Percentiles rank a stretch among this genome's conserved stretches.
Evolutionary conservation across 2,329 filamentous ascomycete genomes (phyloP).

Genomic region (Botrytis paeoniae): DNA sequence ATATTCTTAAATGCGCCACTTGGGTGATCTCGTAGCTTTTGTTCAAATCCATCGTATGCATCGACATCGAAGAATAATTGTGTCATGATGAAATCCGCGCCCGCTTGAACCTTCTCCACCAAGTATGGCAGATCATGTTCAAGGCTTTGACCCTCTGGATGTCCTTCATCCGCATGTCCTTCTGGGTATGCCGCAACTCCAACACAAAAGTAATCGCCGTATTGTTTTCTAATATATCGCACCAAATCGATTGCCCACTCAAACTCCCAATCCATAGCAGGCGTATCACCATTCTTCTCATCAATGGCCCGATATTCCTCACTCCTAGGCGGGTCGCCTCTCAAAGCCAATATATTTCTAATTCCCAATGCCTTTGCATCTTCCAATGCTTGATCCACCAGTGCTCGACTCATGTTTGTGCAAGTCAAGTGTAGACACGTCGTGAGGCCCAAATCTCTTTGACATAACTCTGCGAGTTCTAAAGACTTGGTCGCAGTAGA

Average conservation of each 20-base stretch:
- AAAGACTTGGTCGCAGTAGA: constrained; percentile 88
- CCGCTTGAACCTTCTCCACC: constrained; percentile 85
- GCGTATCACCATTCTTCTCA: constrained; percentile 54
- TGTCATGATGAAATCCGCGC: constrained; percentile 97
- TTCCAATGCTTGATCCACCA: constrained; percentile 86
- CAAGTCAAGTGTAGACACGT: constrained; percentile 96
- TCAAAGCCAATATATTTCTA: constrained; percentile 85
- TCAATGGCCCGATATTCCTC: constrained; percentile 77
- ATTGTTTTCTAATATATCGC: constrained; percentile 76
- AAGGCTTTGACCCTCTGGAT: constrained; percentile 65
- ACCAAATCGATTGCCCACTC: constrained; percentile 87
- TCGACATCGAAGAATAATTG: constrained; percentile 92
- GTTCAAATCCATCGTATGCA: constrained; percentile 79
- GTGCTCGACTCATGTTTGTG: constrained; percentile 87
- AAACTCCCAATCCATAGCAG: constrained; percentile 60
- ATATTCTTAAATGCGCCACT: constrained; percentile 83
- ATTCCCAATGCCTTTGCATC: constrained; percentile 89
- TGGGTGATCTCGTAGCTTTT: constrained; percentile 70
- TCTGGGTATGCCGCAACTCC: constrained; percentile 95
- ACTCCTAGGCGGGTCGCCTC: constrained; percentile 85
- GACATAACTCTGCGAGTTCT: constrained; percentile 91
- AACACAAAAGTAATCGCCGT: constrained; percentile 94
- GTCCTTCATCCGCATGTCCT: constrained; percentile 86
- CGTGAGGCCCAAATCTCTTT: constrained; percentile 85
- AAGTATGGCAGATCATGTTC: constrained; percentile 86